These are phyloP conservation scores for Rhodamnia argentea DNA, from an alignment of 345 rosid species.

Conservation along the genomic window DNA sequence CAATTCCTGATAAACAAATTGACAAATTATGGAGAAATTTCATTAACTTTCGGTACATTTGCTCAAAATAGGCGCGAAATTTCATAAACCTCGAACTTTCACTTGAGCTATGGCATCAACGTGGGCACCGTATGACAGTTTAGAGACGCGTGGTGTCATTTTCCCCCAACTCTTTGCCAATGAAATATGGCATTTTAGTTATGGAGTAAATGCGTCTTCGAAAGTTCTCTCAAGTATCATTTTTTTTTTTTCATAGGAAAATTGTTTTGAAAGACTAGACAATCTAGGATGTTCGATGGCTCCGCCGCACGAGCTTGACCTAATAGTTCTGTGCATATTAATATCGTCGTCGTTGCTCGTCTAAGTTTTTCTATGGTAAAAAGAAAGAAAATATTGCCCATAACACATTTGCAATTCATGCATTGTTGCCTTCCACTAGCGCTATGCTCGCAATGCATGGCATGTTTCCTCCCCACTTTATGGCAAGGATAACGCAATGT, in stretches of 20 bases:
- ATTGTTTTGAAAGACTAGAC: fast-evolving
- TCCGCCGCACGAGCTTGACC: background rate
- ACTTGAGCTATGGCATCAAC: background rate
- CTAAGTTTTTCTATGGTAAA: background rate
- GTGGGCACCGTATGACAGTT: fast-evolving
- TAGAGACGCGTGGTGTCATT: too few relatives aligned
- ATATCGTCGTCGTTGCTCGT: background rate
- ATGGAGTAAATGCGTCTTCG: background rate
- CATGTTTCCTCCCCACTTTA: background rate
- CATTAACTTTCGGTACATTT: too few relatives aligned
- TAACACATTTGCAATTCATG: background rate
- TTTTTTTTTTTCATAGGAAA: background rate
- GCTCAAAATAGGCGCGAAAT: fast-evolving
- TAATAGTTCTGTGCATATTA: background rate
- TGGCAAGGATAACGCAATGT: background rate
- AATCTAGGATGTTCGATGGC: background rate
- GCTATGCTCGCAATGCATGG: background rate
- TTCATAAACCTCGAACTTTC: fast-evolving
- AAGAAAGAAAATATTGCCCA: background rate
- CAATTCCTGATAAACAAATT: fast-evolving
- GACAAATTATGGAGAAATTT: background rate
- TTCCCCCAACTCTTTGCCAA: background rate
- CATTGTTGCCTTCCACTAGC: background rate
- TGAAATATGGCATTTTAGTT: background rate
- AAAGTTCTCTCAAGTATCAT: background rate